phyloP scores from a whole-genome alignment of 805 yeast species.

The Yamadazyma phyllophila region DNA sequence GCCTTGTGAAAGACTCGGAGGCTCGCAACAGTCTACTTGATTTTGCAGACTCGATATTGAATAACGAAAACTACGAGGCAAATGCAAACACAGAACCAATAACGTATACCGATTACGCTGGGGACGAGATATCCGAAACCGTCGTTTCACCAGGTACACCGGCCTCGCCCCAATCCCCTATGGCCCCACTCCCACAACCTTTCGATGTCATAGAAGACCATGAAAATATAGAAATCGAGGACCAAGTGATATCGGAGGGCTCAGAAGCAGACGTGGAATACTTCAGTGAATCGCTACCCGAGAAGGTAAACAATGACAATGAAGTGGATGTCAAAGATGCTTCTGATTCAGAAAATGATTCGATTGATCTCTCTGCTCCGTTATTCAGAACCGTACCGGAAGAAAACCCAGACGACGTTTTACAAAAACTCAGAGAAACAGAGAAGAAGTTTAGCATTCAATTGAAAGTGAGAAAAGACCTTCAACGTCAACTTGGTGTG shows the following conservation, averaged over 20 bases:
- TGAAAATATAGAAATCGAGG: background rate
- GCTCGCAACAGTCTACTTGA: background rate
- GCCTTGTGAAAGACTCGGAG: background rate
- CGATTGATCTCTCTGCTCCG: slow-evolving; percentile 16
- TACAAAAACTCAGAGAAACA: slow-evolving; percentile 21
- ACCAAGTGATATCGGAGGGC: slow-evolving; percentile 4
- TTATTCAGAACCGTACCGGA: slow-evolving; percentile 25
- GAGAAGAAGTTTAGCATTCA: slow-evolving; percentile 25
- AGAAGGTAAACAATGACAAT: background rate
- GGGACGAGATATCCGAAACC: slow-evolving; percentile 3
- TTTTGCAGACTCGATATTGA: background rate
- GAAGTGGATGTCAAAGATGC: background rate
- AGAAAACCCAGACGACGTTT: slow-evolving; percentile 24
- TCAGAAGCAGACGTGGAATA: slow-evolving; percentile 8
- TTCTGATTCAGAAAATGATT: background rate
- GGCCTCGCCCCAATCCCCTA: background rate
- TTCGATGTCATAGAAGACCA: slow-evolving; percentile 4
- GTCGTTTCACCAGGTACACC: background rate
- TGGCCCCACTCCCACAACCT: slow-evolving; percentile 12
- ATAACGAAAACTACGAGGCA: background rate
- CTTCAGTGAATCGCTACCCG: slow-evolving; percentile 1
- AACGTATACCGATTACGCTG: background rate
- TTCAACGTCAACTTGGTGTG: slow-evolving; percentile 16
- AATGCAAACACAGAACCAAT: no score
- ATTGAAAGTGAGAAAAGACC: slow-evolving; percentile 19